Conservation (phyloP, 305 asterid genomes). For the Plantago lanceolata region DNA sequence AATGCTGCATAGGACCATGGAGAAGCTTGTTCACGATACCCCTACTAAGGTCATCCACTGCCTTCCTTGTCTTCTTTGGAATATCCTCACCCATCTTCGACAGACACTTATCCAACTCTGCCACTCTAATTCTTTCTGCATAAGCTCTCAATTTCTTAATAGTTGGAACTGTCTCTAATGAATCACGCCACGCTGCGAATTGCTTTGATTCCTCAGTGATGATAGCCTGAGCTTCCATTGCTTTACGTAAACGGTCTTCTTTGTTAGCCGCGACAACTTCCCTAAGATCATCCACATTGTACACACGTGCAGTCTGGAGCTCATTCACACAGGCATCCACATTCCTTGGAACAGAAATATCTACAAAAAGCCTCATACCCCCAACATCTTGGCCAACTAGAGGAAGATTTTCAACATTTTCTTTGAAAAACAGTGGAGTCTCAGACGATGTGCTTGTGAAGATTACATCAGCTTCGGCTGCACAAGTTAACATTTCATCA, state of each 20-base stretch:
- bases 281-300: constrained; percentile 90
- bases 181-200: constrained; percentile 96
- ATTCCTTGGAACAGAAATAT: constrained; percentile 90
- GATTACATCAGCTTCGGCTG: constrained; percentile 75
- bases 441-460: constrained; percentile 95
- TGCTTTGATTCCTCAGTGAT: constrained; percentile 75
- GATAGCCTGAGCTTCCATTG: constrained; percentile 89
- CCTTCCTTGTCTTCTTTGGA: constrained; percentile 72
- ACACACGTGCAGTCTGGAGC: constrained; percentile 58
- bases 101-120: constrained; percentile 86
- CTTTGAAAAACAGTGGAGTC: constrained; percentile 63
- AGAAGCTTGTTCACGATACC: constrained; percentile 90
- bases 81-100: constrained; percentile 91
- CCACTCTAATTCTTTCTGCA: constrained; percentile 78
- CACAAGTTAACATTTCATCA: constrained; percentile 51
- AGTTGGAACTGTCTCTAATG: constrained; percentile 88
- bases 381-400: constrained; percentile 42
- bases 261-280: constrained; percentile 97
- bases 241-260: constrained; percentile 83
- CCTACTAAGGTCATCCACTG: constrained; percentile 82
- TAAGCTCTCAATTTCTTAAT: constrained; percentile 92
- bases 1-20: constrained; percentile 97
- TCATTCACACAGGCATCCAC: constrained; percentile 80
- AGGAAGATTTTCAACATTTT: constrained; percentile 54
- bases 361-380: constrained; percentile 65